Evolutionary conservation across 495 filamentous ascomycete species (phyloP).

Genomic region (Penicillium diatomitis): DNA sequence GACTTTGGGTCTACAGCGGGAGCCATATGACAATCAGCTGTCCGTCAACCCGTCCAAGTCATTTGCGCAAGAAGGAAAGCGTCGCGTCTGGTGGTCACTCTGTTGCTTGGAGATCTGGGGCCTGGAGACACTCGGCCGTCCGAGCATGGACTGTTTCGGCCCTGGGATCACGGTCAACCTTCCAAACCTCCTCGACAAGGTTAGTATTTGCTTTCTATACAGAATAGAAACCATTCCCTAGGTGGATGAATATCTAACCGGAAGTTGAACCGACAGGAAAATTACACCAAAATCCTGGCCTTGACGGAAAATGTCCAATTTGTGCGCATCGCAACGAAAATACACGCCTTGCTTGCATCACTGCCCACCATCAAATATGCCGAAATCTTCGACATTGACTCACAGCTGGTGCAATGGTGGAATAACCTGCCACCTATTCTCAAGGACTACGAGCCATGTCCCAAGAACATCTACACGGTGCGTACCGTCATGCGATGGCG

Average conservation of each 20-base stretch:
- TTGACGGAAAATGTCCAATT: slow-evolving; percentile 64
- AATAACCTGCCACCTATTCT: slow-evolving; percentile 55
- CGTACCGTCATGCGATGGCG: slow-evolving; percentile 68
- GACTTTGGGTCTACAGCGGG: slow-evolving; percentile 12
- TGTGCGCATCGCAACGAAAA: slow-evolving; percentile 58
- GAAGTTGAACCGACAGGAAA: background rate
- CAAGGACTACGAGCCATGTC: slow-evolving; percentile 52
- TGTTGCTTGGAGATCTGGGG: slow-evolving; percentile 68
- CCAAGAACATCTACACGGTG: slow-evolving; percentile 53
- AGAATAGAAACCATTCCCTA: background rate
- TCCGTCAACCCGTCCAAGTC: slow-evolving; percentile 19
- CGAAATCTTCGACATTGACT: slow-evolving; percentile 49
- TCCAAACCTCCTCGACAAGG: slow-evolving; percentile 41
- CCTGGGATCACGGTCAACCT: slow-evolving; percentile 56
- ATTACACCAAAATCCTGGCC: slow-evolving; percentile 38
- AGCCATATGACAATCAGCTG: slow-evolving; percentile 7
- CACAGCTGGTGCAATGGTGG: slow-evolving; percentile 56
- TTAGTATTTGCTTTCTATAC: background rate
- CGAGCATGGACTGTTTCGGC: slow-evolving; percentile 60
- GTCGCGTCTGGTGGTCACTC: slow-evolving; percentile 64
- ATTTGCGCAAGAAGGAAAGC: slow-evolving; percentile 42
- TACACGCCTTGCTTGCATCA: slow-evolving; percentile 61
- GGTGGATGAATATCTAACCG: background rate
- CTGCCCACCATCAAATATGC: slow-evolving; percentile 48
- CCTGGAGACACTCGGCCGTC: slow-evolving; percentile 60